Evolutionary conservation across 768 basidiomycete species (phyloP).

Genomic region (Mycena vulgaris): DNA sequence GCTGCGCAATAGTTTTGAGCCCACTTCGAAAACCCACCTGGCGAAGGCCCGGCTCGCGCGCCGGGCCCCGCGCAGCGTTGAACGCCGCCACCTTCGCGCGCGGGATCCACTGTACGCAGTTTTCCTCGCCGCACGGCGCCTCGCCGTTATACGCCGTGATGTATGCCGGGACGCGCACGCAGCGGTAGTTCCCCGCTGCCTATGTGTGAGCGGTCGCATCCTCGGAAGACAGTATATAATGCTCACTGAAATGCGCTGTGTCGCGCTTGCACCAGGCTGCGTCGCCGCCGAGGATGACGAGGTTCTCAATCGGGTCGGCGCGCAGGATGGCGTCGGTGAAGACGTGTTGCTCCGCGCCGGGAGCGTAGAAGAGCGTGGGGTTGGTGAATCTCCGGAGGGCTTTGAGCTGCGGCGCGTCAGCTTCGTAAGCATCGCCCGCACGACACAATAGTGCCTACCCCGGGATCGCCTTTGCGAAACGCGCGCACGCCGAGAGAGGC

Average conservation of each 20-base stretch:
- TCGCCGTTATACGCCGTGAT: conserved; percentile 4
- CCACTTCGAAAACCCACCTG: background rate
- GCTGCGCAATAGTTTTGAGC: too few relatives aligned
- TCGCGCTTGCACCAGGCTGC: conserved; percentile 22
- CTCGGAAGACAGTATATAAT: background rate
- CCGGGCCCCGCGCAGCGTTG: conserved; percentile 17
- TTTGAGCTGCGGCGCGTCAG: conserved; percentile 10
- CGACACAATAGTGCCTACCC: background rate
- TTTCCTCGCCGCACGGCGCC: conserved; percentile 28
- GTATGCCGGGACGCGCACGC: conserved; percentile 9
- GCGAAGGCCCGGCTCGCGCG: conserved; percentile 11
- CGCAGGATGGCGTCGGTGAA: conserved; percentile 31
- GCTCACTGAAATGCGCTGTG: conserved; percentile 15
- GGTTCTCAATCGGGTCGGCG: conserved; percentile 22
- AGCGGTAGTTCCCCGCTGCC: conserved; percentile 21
- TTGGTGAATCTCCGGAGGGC: conserved; percentile 28
- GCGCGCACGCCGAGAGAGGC: conserved; percentile 31
- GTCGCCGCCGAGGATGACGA: conserved; percentile 33
- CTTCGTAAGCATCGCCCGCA: background rate
- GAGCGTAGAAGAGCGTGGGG: conserved; percentile 37
- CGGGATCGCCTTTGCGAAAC: conserved; percentile 27
- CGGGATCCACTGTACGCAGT: conserved; percentile 29
- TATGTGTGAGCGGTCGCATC: too few relatives aligned
- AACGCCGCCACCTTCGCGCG: conserved; percentile 8
- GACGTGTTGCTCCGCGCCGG: conserved; percentile 32